These are phyloP conservation scores for Paramecium caudatum DNA, from an alignment of 73 alveolate genomes.

Conservation along the genomic window DNA sequence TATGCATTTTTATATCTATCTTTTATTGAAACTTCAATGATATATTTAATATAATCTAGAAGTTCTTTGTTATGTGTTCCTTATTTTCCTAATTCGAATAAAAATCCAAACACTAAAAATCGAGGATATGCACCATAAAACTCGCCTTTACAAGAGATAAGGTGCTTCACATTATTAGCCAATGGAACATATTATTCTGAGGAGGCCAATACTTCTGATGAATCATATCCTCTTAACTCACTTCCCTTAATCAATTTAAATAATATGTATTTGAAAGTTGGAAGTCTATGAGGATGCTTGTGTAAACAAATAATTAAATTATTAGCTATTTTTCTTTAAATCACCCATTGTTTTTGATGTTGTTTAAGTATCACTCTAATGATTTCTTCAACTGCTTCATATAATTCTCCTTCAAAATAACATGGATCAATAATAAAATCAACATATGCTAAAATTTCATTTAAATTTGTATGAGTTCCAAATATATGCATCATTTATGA, in stretches of 20 bases:
- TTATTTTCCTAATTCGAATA: slow-evolving; percentile 38
- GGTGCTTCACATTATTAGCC: slow-evolving; percentile 66
- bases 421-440: slow-evolving; percentile 65
- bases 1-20: slow-evolving; percentile 57
- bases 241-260: slow-evolving; percentile 65
- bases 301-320: slow-evolving; percentile 29
- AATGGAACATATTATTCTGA: slow-evolving; percentile 69
- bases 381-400: slow-evolving; percentile 26
- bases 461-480: slow-evolving; percentile 68
- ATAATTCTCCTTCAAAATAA: slow-evolving; percentile 49
- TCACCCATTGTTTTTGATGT: slow-evolving; percentile 64
- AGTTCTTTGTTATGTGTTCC: not conserved
- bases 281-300: slow-evolving; percentile 51
- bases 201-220: not conserved
- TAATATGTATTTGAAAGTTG: slow-evolving; percentile 8
- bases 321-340: slow-evolving; percentile 69
- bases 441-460: slow-evolving; percentile 46
- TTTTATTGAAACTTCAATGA: slow-evolving; percentile 1
- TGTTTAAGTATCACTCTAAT: slow-evolving; percentile 34
- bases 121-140: slow-evolving; percentile 77
- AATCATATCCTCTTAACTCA: slow-evolving; percentile 77
- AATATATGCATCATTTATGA: slow-evolving; percentile 46
- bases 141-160: slow-evolving; percentile 53
- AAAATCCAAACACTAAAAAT: slow-evolving; percentile 39
- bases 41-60: not conserved